phyloP scores from a whole-genome alignment of 345 rosid species.

The Theobroma cacao region DNA sequence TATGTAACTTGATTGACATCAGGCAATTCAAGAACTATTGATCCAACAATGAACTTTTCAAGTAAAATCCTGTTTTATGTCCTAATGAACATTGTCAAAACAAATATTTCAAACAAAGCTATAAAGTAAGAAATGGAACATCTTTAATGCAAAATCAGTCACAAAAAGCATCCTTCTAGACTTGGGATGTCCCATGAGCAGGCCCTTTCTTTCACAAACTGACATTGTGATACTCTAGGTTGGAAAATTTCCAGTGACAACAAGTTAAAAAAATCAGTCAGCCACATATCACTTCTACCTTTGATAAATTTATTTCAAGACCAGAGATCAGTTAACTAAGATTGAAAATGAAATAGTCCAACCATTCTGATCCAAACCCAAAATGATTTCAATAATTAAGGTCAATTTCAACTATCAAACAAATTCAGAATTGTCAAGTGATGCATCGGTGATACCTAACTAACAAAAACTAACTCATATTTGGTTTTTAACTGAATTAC shows the following conservation, averaged over 20 bases:
- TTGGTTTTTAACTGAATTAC: not conserved
- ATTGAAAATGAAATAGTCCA: not conserved
- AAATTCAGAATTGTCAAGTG: not conserved
- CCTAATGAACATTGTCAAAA: not conserved
- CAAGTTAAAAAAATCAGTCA: not conserved
- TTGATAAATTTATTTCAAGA: not conserved
- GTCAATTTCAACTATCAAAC: not conserved
- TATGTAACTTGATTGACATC: not conserved
- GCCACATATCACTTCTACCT: not conserved
- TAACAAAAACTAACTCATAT: not conserved
- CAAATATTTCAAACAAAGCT: not conserved
- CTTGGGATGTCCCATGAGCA: not conserved
- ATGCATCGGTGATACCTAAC: not conserved
- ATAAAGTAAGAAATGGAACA: not conserved
- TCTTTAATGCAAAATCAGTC: not conserved
- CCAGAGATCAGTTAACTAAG: not conserved
- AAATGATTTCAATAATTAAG: not conserved
- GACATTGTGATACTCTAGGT: not conserved
- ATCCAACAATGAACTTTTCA: not conserved
- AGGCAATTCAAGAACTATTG: not conserved
- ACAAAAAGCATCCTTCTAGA: not conserved
- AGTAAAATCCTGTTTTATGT: not conserved
- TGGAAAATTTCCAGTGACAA: not conserved
- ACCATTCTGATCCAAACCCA: not conserved
- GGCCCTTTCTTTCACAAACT: not conserved